Conservation (phyloP, 2,329 filamentous ascomycete species). For the Pyrenophora tritici-repentis region DNA sequence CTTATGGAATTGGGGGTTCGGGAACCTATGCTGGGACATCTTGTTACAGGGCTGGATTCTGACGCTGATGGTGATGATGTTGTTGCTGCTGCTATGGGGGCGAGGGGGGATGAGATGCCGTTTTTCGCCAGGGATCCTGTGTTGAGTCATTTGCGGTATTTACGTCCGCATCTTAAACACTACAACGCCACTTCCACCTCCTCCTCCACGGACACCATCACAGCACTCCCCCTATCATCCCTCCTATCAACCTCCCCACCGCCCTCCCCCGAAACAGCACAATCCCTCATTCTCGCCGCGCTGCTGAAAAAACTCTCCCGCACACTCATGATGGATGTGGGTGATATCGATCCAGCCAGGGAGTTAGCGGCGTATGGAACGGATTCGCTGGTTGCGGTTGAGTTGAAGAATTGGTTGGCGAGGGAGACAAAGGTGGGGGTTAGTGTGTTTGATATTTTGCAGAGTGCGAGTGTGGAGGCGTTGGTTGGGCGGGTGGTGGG, state of each 20-base stretch:
- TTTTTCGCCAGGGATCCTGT: slow-evolving; percentile 16
- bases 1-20: slow-evolving; percentile 14
- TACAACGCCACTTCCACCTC: background rate
- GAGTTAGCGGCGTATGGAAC: slow-evolving; percentile 23
- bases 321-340: slow-evolving; percentile 18
- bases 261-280: too few relatives aligned
- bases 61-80: background rate
- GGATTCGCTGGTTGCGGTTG: slow-evolving; percentile 34
- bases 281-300: slow-evolving; percentile 8
- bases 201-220: background rate
- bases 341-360: slow-evolving; percentile 18
- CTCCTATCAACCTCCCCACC: too few relatives aligned
- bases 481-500: slow-evolving; percentile 12
- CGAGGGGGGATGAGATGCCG: slow-evolving; percentile 1
- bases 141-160: slow-evolving; percentile 11
- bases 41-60: slow-evolving; percentile 14
- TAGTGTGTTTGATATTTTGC: slow-evolving; percentile 31
- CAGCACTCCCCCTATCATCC: too few relatives aligned
- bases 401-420: slow-evolving; percentile 30
- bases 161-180: slow-evolving; percentile 13
- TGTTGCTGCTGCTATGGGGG: too few relatives aligned
- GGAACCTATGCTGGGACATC: slow-evolving; percentile 7
- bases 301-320: slow-evolving; percentile 18
- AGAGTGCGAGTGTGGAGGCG: slow-evolving; percentile 12
- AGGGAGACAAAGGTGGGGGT: slow-evolving; percentile 19